phyloP scores from a whole-genome alignment of 495 filamentous ascomycete genomes.

The Xylaria scruposa region DNA sequence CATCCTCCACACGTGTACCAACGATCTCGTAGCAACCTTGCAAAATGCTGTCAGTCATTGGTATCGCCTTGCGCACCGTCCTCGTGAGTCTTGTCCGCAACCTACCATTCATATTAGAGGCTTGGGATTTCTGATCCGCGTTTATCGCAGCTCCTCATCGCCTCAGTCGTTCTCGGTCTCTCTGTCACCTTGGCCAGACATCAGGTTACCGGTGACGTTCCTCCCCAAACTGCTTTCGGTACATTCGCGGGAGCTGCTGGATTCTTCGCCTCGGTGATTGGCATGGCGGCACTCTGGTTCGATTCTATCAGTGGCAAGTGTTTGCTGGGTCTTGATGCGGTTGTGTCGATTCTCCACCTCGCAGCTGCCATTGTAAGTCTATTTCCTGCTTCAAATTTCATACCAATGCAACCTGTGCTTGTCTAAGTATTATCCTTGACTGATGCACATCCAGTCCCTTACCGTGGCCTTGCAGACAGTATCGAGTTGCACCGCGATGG shows the following conservation, averaged over 20 bases:
- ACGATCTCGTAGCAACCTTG: not conserved
- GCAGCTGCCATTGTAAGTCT: constrained; percentile 23
- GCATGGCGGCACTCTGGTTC: constrained; percentile 34
- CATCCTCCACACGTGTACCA: not conserved
- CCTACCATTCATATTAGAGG: not conserved
- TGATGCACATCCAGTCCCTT: constrained; percentile 9
- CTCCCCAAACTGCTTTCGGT: constrained; percentile 39
- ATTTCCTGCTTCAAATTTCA: not conserved
- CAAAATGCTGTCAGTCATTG: constrained; percentile 18
- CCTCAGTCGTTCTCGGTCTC: constrained; percentile 48
- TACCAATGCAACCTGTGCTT: no score
- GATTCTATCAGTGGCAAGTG: constrained; percentile 32
- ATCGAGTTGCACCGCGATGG: constrained; percentile 5
- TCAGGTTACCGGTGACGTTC: constrained; percentile 38
- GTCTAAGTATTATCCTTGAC: not conserved
- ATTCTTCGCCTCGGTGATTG: constrained; percentile 39
- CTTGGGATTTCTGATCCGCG: not conserved
- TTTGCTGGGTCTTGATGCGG: constrained; percentile 37
- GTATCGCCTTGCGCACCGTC: constrained; percentile 3
- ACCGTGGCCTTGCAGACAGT: constrained; percentile 12
- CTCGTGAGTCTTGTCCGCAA: constrained; percentile 11
- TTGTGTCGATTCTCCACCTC: constrained; percentile 27
- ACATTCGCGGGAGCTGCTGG: constrained; percentile 43
- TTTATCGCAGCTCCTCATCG: constrained; percentile 41
- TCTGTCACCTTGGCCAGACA: constrained; percentile 46